Evolutionary conservation across 2,329 filamentous ascomycete species (phyloP).

Genomic region (Calonectria hongkongensis): DNA sequence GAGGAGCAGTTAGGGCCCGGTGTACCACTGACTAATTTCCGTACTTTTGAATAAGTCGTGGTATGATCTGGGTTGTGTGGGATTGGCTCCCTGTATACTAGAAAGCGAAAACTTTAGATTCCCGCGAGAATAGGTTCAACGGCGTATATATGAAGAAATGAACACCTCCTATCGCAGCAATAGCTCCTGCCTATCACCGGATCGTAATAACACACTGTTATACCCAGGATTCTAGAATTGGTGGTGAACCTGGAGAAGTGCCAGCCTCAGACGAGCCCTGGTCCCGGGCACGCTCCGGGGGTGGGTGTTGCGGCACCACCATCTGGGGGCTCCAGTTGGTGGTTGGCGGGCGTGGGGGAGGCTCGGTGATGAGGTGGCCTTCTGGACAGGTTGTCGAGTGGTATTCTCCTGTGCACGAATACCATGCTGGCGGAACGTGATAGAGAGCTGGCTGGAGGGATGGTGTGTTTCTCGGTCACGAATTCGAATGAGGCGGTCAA

Average conservation of each 20-base stretch:
- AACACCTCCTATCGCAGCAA: not conserved
- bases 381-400: not conserved
- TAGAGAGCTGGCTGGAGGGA: not conserved
- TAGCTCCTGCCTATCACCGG: slow-evolving; percentile 26
- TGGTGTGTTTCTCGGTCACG: slow-evolving; percentile 24
- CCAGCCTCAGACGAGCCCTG: slow-evolving; percentile 24
- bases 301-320: slow-evolving; percentile 27
- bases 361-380: slow-evolving; percentile 30
- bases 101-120: not conserved
- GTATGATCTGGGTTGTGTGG: not conserved
- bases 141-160: not conserved
- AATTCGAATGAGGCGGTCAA: slow-evolving; percentile 2
- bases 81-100: not conserved
- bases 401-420: not conserved
- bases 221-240: slow-evolving; percentile 33
- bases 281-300: slow-evolving; percentile 23
- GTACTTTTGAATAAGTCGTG: slow-evolving; percentile 1
- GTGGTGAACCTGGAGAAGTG: slow-evolving; percentile 29
- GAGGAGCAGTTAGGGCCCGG: slow-evolving; percentile 5
- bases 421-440: not conserved
- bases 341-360: slow-evolving; percentile 28
- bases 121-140: not conserved
- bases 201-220: slow-evolving; percentile 25
- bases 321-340: slow-evolving; percentile 30
- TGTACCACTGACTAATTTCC: slow-evolving; percentile 7